A percentile compares a stretch with the other conserved stretches of the same genome.
phyloP scores from a whole-genome alignment of 768 basidiomycete species.

The Lactarius psammicola region DNA sequence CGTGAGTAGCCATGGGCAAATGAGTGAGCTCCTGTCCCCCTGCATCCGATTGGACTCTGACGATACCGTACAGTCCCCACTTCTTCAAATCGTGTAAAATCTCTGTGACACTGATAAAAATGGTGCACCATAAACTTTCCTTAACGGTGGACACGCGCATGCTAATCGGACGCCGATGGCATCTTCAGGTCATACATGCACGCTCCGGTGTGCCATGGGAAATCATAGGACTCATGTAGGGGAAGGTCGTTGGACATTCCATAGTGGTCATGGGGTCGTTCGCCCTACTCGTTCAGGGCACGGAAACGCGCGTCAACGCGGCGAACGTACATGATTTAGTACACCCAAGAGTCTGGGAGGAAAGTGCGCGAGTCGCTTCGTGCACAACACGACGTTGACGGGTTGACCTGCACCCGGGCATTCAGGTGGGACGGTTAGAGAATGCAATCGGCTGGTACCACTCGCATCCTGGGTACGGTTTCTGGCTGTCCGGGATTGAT shows the following conservation, averaged over 20 bases:
- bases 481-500: constrained; percentile 99
- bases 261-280: no score
- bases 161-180: constrained; percentile 18
- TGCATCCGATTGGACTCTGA: no score
- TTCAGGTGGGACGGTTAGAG: constrained; percentile 77
- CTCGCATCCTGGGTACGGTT: constrained; percentile 99
- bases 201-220: constrained; percentile 96
- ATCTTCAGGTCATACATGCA: constrained; percentile 88
- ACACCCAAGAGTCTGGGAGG: constrained; percentile 75
- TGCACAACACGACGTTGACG: background rate
- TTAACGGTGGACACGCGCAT: background rate
- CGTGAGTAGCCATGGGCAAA: no score
- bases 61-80: no score
- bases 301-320: constrained; percentile 97
- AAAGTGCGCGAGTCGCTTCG: no score
- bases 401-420: background rate
- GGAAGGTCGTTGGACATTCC: no score
- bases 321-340: constrained; percentile 97
- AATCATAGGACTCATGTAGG: no score
- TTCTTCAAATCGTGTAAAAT: constrained; percentile 99
- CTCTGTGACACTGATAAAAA: constrained; percentile 95
- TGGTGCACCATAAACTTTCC: constrained; percentile 47
- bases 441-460: no score
- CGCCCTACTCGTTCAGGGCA: no score
- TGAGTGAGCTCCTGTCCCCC: no score